Percentiles rank a stretch among this genome's conserved stretches.
These are phyloP conservation scores for Melastoma candidum DNA, from an alignment of 441 rosid species.

Conservation along the genomic window DNA sequence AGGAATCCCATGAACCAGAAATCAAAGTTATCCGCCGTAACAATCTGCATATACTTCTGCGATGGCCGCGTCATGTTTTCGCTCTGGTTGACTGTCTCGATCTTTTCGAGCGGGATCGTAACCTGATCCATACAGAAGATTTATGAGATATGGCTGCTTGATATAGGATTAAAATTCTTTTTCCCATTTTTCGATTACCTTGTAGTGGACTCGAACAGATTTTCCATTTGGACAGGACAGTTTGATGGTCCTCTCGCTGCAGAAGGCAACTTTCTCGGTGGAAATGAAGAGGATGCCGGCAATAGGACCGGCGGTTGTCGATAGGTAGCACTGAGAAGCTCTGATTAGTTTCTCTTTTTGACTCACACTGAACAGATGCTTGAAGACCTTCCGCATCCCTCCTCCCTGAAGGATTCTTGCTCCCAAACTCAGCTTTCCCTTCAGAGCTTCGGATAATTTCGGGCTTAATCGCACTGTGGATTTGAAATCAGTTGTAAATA, in stretches of 20 bases:
- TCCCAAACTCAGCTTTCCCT: slow-evolving; percentile 17
- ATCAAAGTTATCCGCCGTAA: slow-evolving; percentile 51
- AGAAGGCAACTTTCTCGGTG: slow-evolving; percentile 14
- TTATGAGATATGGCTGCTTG: neutral
- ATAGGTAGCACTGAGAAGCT: slow-evolving; percentile 20
- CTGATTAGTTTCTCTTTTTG: slow-evolving; percentile 16
- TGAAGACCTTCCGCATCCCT: slow-evolving; percentile 18
- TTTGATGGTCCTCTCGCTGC: slow-evolving; percentile 18
- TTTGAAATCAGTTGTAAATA: neutral
- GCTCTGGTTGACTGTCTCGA: slow-evolving; percentile 41
- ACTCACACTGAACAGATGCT: slow-evolving; percentile 12
- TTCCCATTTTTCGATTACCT: slow-evolving; percentile 6
- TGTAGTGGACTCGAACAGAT: slow-evolving; percentile 13
- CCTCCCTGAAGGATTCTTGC: slow-evolving; percentile 15
- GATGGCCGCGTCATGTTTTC: slow-evolving; percentile 52
- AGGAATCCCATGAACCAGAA: slow-evolving; percentile 95
- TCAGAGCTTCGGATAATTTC: slow-evolving; percentile 16
- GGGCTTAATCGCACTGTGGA: slow-evolving; percentile 14
- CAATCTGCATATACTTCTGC: slow-evolving; percentile 53
- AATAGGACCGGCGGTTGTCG: slow-evolving; percentile 14
- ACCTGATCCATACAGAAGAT: slow-evolving; percentile 24
- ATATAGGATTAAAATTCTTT: neutral
- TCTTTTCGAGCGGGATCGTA: slow-evolving; percentile 42
- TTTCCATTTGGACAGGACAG: slow-evolving; percentile 12
- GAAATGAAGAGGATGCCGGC: slow-evolving; percentile 20